Evolutionary conservation across 2,329 filamentous ascomycete genomes (phyloP).

Genomic region (Beauveria australis): DNA sequence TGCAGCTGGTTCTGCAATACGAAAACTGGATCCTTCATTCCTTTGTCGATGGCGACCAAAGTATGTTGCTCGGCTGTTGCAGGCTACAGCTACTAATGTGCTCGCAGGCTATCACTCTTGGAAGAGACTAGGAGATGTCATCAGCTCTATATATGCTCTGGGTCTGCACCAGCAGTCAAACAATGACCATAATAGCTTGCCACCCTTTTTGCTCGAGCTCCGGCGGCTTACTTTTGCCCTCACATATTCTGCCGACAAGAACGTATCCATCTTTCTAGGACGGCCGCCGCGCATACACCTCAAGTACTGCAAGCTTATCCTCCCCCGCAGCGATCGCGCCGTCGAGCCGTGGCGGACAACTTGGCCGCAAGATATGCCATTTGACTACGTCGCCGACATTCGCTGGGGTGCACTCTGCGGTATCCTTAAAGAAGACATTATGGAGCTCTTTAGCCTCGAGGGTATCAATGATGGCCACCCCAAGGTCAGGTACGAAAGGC

Average conservation of each 20-base stretch:
- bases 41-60: constrained; percentile 34
- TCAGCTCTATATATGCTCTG: constrained; percentile 36
- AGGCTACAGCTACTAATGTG: neutral
- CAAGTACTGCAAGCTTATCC: constrained; percentile 30
- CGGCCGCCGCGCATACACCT: constrained; percentile 37
- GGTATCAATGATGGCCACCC: neutral
- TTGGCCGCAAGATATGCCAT: constrained; percentile 7
- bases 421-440: constrained; percentile 10
- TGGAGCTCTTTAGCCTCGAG: constrained; percentile 6
- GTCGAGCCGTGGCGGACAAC: constrained; percentile 1
- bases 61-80: constrained; percentile 19
- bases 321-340: constrained; percentile 8
- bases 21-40: constrained; percentile 39
- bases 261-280: constrained; percentile 40
- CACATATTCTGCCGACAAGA: constrained; percentile 38
- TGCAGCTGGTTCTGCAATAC: constrained; percentile 36
- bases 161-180: constrained; percentile 34
- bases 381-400: constrained; percentile 12
- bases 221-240: constrained; percentile 32
- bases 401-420: constrained; percentile 10
- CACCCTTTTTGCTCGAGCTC: constrained; percentile 32
- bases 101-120: constrained; percentile 35
- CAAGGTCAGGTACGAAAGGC: constrained; percentile 5
- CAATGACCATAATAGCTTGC: constrained; percentile 16
- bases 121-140: constrained; percentile 37